Conservation (phyloP, 495 filamentous ascomycete species). For the Trichoderma reesei region DNA sequence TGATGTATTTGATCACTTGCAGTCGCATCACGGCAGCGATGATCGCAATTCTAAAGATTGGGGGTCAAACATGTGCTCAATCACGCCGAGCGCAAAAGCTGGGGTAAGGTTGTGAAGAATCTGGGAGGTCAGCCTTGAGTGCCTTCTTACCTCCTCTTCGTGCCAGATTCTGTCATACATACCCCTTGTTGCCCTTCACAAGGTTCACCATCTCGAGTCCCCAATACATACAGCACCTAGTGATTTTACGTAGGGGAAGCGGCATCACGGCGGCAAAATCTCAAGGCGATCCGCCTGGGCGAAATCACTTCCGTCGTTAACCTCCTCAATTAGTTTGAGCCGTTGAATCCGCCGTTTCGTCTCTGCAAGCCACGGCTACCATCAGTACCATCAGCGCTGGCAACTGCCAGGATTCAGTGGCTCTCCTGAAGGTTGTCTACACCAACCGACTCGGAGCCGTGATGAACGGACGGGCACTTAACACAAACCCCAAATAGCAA, state of each 20-base stretch:
- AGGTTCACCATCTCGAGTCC: too few relatives aligned
- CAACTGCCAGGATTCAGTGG: slow-evolving; percentile 38
- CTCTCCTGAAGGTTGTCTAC: slow-evolving; percentile 33
- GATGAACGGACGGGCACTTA: slow-evolving; percentile 17
- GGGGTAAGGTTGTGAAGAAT: slow-evolving; percentile 50
- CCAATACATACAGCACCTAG: not conserved
- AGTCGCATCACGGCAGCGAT: slow-evolving; percentile 27
- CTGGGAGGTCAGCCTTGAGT: slow-evolving; percentile 46
- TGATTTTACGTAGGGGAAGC: slow-evolving; percentile 45
- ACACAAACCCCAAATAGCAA: slow-evolving; percentile 6
- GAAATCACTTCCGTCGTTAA: slow-evolving; percentile 49
- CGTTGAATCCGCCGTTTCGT: slow-evolving; percentile 27
- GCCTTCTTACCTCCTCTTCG: too few relatives aligned
- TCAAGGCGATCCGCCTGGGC: slow-evolving; percentile 43
- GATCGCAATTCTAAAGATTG: slow-evolving; percentile 31
- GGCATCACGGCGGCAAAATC: slow-evolving; percentile 41
- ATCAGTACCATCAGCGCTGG: slow-evolving; percentile 44
- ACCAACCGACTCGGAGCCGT: slow-evolving; percentile 18
- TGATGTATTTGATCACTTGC: slow-evolving; percentile 27
- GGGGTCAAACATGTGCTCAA: slow-evolving; percentile 46
- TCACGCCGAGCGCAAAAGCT: slow-evolving; percentile 49
- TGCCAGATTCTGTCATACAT: too few relatives aligned
- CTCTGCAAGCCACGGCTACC: slow-evolving; percentile 35
- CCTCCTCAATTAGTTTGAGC: slow-evolving; percentile 37
- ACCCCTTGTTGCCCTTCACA: too few relatives aligned